Evolutionary conservation across 2,329 filamentous ascomycete genomes (phyloP).

Genomic region (Shiraia bambusicola): DNA sequence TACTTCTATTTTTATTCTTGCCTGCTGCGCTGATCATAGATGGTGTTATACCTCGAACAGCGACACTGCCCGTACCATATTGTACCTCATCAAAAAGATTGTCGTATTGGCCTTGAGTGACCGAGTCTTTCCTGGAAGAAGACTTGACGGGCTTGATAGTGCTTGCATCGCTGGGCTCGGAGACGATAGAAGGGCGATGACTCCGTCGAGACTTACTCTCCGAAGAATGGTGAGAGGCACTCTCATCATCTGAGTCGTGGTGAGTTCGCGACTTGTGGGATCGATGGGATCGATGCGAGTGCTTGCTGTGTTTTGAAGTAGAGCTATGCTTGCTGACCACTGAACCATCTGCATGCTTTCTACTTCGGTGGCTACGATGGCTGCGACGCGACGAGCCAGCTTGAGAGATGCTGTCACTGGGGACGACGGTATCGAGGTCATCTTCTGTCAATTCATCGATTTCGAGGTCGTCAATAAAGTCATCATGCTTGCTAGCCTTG

Average conservation of each 20-base stretch:
- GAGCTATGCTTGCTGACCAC: constrained; percentile 32
- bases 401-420: constrained; percentile 52
- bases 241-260: constrained; percentile 20
- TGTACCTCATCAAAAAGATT: constrained; percentile 29
- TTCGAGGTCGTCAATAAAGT: constrained; percentile 42
- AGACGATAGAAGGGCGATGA: constrained; percentile 24
- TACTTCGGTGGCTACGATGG: constrained; percentile 32
- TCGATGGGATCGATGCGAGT: constrained; percentile 23
- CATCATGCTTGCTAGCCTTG: constrained; percentile 32
- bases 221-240: constrained; percentile 8
- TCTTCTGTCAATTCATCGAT: constrained; percentile 33
- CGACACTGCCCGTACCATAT: constrained; percentile 36
- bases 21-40: constrained; percentile 40
- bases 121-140: constrained; percentile 34
- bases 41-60: constrained; percentile 40
- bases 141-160: constrained; percentile 34
- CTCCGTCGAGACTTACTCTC: constrained; percentile 16
- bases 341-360: constrained; percentile 21
- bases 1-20: constrained; percentile 39
- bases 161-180: constrained; percentile 39
- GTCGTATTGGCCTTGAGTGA: constrained; percentile 32
- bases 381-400: constrained; percentile 29
- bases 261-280: constrained; percentile 27
- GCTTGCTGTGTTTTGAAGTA: constrained; percentile 29
- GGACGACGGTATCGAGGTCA: constrained; percentile 49